phyloP scores from a whole-genome alignment of 495 filamentous ascomycete species.

The Neurospora intermedia region DNA sequence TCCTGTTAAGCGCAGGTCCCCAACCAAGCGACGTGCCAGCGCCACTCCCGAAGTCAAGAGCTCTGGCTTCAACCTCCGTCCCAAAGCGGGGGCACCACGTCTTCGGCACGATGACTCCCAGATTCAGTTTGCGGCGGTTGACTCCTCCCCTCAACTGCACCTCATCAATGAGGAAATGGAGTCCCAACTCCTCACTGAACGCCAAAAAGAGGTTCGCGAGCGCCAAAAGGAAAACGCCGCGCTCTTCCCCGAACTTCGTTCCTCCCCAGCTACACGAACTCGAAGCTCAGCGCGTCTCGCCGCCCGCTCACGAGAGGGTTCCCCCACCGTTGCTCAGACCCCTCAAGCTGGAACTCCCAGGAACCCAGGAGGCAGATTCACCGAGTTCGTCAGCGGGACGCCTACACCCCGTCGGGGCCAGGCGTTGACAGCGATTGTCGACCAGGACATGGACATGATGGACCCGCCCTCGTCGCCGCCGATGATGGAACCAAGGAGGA shows the following conservation, averaged over 20 bases:
- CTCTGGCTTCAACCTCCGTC: slow-evolving; percentile 9
- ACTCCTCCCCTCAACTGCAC: slow-evolving; percentile 37
- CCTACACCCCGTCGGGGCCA: slow-evolving; percentile 57
- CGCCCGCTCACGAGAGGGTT: neutral
- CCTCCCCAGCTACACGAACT: slow-evolving; percentile 36
- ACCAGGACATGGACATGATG: slow-evolving; percentile 32
- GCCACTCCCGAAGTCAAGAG: slow-evolving; percentile 17
- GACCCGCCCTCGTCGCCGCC: slow-evolving; percentile 47
- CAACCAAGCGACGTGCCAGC: slow-evolving; percentile 16
- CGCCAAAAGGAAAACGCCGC: slow-evolving; percentile 54
- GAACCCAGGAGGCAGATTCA: slow-evolving; percentile 28
- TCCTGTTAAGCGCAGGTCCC: slow-evolving; percentile 13
- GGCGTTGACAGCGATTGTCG: slow-evolving; percentile 20
- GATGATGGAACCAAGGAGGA: slow-evolving; percentile 27
- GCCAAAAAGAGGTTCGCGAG: slow-evolving; percentile 60
- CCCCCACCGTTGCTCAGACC: neutral
- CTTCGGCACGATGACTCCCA: slow-evolving; percentile 69
- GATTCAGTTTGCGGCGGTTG: slow-evolving; percentile 59
- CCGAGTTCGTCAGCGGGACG: slow-evolving; percentile 67
- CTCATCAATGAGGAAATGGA: slow-evolving; percentile 27
- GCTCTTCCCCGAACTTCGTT: slow-evolving; percentile 60
- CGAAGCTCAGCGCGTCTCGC: neutral
- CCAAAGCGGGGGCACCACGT: slow-evolving; percentile 18
- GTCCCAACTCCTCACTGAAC: slow-evolving; percentile 61
- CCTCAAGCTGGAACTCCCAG: slow-evolving; percentile 27